Conservation (phyloP, 306 rosid genomes). For the Malus orientalis region DNA sequence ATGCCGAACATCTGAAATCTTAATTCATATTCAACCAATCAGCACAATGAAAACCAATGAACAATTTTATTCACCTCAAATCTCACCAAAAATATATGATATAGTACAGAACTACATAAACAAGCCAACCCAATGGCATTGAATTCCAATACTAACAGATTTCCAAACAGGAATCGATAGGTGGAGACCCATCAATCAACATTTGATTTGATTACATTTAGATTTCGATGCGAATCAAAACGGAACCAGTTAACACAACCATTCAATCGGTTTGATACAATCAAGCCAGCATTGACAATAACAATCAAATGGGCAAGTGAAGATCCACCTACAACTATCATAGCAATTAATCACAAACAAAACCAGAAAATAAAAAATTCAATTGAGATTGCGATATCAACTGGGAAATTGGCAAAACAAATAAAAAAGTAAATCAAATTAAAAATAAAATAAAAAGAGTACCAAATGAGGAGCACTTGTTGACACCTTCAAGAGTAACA, state of each 20-base stretch:
- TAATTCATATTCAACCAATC: constrained; percentile 5
- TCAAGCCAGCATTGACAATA: constrained; percentile 3
- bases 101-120: not conserved
- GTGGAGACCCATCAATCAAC: not conserved
- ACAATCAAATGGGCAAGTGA: constrained; percentile 15
- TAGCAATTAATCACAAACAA: not conserved
- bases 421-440: not conserved
- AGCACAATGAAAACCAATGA: constrained; percentile 7
- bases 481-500: constrained; percentile 99
- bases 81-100: not conserved
- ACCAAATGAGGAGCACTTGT: constrained; percentile 99
- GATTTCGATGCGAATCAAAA: not conserved
- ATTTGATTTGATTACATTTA: not conserved
- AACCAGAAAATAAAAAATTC: not conserved
- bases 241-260: not conserved
- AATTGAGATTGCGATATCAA: not conserved
- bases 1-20: not conserved
- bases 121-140: not conserved
- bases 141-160: not conserved
- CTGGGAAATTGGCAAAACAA: not conserved
- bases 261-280: not conserved
- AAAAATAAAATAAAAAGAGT: constrained; percentile 18
- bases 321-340: constrained; percentile 32
- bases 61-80: constrained; percentile 16
- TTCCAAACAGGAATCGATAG: not conserved